A percentile compares a stretch with the other conserved stretches of the same genome.
Evolutionary conservation across 768 basidiomycete genomes (phyloP).

Genomic region (Russula vinacea): DNA sequence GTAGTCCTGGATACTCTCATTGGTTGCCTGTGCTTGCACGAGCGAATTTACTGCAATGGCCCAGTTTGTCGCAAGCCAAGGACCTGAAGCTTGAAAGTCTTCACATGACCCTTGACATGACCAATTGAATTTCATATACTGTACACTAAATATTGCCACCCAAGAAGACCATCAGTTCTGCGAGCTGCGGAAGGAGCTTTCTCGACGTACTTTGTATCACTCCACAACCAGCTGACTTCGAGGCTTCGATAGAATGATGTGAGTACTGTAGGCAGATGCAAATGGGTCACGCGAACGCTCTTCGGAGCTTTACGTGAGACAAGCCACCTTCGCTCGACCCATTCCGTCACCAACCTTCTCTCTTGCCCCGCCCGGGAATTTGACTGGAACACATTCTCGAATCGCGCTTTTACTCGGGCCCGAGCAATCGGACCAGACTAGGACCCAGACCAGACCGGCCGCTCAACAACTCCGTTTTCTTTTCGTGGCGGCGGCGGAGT

Average conservation of each 20-base stretch:
- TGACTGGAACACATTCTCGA: no score
- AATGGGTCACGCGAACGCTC: no score
- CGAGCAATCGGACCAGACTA: neutral
- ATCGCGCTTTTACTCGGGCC: no score
- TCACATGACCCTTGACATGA: no score
- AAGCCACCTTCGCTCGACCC: no score
- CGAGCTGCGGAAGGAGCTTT: neutral
- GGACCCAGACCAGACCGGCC: neutral
- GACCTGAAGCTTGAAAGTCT: neutral
- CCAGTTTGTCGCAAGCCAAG: neutral
- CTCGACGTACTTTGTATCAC: neutral
- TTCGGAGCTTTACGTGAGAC: no score
- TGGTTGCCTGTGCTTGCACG: neutral
- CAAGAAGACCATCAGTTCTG: neutral
- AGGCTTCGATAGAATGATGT: neutral
- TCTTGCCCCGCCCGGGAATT: no score
- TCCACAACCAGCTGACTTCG: neutral
- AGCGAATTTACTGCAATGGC: neutral
- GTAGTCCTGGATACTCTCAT: neutral
- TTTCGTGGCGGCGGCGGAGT: neutral
- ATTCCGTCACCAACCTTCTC: no score
- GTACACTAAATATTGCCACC: neutral
- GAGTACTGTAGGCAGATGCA: no score
- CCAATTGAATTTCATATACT: no score
- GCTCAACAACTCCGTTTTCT: neutral